These are phyloP conservation scores for Linum trigynum DNA, from an alignment of 345 rosid species.

Conservation along the genomic window DNA sequence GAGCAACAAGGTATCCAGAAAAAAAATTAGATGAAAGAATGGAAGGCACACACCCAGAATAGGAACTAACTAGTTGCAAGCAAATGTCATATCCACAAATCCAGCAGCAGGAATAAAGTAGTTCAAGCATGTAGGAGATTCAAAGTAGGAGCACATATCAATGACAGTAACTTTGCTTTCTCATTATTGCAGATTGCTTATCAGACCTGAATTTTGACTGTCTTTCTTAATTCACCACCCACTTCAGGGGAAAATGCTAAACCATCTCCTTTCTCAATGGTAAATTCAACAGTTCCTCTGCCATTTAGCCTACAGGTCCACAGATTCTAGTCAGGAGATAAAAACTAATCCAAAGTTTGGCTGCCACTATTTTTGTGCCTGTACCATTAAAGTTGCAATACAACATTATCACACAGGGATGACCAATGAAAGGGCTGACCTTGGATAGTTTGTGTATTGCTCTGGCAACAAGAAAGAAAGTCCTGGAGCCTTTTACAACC, in stretches of 20 bases:
- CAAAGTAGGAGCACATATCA: not conserved
- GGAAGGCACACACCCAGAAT: not conserved
- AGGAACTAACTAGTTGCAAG: not conserved
- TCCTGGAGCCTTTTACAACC: constrained; percentile 75
- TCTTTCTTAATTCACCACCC: constrained; percentile 64
- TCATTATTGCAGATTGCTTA: not conserved
- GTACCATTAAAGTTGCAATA: not conserved
- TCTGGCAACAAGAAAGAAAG: constrained; percentile 82
- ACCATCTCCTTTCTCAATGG: constrained; percentile 73
- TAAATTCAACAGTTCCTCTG: constrained; percentile 73
- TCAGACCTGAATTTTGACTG: constrained; percentile 65
- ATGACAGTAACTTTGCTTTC: not conserved
- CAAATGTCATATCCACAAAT: not conserved
- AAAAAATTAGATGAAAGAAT: not conserved
- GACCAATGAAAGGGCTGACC: constrained; percentile 32
- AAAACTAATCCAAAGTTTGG: not conserved
- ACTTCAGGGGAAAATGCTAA: constrained; percentile 67
- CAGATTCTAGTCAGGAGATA: constrained; percentile 4
- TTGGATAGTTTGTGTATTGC: constrained; percentile 77
- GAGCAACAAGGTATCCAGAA: not conserved
- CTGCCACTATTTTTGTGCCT: not conserved
- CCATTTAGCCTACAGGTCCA: constrained; percentile 57
- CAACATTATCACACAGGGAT: not conserved
- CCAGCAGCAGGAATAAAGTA: not conserved
- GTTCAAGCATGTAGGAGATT: not conserved